These are phyloP conservation scores for Syzygium aromaticum DNA, from an alignment of 345 rosid species.

Conservation along the genomic window DNA sequence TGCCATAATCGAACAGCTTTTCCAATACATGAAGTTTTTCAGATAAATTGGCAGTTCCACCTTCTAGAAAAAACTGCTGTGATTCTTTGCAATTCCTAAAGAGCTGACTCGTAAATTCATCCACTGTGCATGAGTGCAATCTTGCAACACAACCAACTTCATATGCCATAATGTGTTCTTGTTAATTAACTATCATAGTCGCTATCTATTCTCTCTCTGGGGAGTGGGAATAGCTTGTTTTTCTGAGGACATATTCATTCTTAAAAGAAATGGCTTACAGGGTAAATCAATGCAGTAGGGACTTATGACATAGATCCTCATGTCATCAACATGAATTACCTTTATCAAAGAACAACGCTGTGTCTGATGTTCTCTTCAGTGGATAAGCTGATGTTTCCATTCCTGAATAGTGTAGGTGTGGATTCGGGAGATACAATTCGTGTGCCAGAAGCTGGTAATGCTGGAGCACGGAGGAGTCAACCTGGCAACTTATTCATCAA, in stretches of 20 bases:
- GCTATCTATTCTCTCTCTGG: neutral
- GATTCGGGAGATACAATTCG: slow-evolving; percentile 76
- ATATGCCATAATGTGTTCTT: neutral
- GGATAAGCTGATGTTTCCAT: neutral
- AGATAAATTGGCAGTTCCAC: neutral
- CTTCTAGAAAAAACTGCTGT: neutral
- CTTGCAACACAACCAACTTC: neutral
- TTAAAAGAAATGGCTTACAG: neutral
- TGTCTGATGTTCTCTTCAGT: neutral
- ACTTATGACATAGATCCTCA: neutral
- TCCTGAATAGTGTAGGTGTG: slow-evolving; percentile 47
- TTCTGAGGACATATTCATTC: neutral
- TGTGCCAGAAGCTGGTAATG: slow-evolving; percentile 64
- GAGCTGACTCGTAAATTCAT: neutral
- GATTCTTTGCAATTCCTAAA: neutral
- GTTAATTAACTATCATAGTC: neutral
- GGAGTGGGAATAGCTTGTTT: neutral
- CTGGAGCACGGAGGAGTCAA: slow-evolving; percentile 44
- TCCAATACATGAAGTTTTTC: neutral
- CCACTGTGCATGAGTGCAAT: neutral
- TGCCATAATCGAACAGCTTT: neutral
- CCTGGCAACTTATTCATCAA: slow-evolving; percentile 69
- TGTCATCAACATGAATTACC: neutral
- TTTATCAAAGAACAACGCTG: neutral
- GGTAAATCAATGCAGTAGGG: neutral